Conservation (phyloP, 129 eudicot species). For the Tagetes patula region DNA sequence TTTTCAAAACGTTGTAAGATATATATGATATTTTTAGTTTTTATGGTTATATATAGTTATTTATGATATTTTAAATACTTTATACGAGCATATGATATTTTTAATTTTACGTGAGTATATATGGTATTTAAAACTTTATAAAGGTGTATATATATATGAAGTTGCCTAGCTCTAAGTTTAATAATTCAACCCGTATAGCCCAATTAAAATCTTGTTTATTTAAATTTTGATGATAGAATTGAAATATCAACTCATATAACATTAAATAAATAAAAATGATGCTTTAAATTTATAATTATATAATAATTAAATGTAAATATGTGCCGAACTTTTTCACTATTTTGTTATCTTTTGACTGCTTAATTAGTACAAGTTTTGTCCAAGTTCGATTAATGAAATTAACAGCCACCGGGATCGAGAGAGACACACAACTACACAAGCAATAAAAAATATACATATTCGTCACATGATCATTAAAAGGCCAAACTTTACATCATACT, state of each 20-base stretch:
- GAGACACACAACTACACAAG: not conserved
- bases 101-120: too few species aligned
- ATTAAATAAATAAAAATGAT: not conserved
- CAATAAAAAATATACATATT: not conserved
- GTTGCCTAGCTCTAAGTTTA: too few species aligned
- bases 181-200: too few species aligned
- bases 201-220: not conserved
- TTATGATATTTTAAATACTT: too few species aligned
- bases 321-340: not conserved
- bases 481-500: not conserved
- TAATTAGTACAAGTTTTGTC: conserved; percentile 13
- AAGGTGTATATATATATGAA: too few species aligned
- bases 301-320: not conserved
- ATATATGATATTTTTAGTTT: too few species aligned
- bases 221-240: not conserved
- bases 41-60: too few species aligned
- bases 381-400: conserved; percentile 22
- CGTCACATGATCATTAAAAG: not conserved
- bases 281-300: not conserved
- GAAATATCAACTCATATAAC: not conserved
- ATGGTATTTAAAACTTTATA: too few species aligned
- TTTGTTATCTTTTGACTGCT: conserved; percentile 18
- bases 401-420: conserved; percentile 24
- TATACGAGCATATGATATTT: too few species aligned
- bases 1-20: too few species aligned